Percentiles rank a stretch among this genome's conserved stretches.
phyloP scores from a whole-genome alignment of 352 stramenopile species.

The Pythium myriotylum region DNA sequence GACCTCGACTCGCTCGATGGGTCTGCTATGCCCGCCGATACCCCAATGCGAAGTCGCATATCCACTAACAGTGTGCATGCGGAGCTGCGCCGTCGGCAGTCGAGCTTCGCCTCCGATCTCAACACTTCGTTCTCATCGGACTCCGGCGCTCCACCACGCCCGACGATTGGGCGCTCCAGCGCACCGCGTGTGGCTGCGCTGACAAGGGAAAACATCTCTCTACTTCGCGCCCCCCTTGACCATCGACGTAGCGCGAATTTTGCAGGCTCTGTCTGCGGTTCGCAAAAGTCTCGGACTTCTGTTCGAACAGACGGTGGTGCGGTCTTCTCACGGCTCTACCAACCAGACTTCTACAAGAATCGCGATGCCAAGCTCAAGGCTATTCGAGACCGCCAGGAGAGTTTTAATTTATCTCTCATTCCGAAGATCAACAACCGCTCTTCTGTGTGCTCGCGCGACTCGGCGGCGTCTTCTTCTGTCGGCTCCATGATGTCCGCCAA shows the following conservation, averaged over 20 bases:
- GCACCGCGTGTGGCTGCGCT: conserved; percentile 63
- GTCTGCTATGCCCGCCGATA: background rate
- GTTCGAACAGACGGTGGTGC: conserved; percentile 76
- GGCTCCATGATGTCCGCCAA: conserved; percentile 71
- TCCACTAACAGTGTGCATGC: conserved; percentile 14
- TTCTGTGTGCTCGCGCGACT: conserved; percentile 69
- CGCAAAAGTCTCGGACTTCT: conserved; percentile 73
- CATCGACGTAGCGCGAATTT: conserved; percentile 31
- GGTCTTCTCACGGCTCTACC: conserved; percentile 83
- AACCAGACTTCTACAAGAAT: conserved; percentile 84
- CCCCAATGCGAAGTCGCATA: conserved; percentile 17
- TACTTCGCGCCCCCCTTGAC: conserved; percentile 53
- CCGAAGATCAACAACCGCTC: conserved; percentile 51
- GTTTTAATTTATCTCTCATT: conserved; percentile 60
- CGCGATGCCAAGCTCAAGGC: conserved; percentile 69
- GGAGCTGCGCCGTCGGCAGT: conserved; percentile 21
- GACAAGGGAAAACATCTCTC: conserved; percentile 80
- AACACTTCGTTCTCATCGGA: conserved; percentile 37
- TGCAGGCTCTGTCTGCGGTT: conserved; percentile 65
- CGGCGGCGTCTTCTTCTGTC: conserved; percentile 58
- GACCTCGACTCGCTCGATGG: conserved; percentile 30
- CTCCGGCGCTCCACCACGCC: conserved; percentile 40
- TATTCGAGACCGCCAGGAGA: conserved; percentile 70
- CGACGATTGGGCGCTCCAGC: conserved; percentile 30
- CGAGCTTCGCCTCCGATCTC: conserved; percentile 24